phyloP scores from a whole-genome alignment of 495 filamentous ascomycete species.

The Chlorociboria aeruginascens region DNA sequence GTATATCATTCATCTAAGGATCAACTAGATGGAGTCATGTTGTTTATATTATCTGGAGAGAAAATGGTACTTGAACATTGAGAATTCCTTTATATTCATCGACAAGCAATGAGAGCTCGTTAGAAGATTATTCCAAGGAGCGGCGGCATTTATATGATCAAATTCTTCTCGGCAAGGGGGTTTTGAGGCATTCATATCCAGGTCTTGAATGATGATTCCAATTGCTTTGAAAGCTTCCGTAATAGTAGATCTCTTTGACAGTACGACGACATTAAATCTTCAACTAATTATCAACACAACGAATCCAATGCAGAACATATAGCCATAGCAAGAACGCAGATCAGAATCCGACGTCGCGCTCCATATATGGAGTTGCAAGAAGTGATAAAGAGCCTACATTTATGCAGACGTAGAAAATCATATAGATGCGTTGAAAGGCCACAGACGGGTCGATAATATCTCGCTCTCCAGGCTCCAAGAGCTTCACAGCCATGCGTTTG shows the following conservation, averaged over 20 bases:
- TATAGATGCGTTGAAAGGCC: constrained; percentile 55
- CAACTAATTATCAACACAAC: background rate
- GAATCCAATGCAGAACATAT: constrained; percentile 20
- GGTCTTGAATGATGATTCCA: constrained; percentile 32
- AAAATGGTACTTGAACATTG: no score
- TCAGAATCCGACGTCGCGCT: constrained; percentile 56
- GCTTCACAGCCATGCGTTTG: constrained; percentile 39
- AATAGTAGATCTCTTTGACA: constrained; percentile 30
- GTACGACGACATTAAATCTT: constrained; percentile 6
- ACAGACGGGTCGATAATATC: constrained; percentile 61
- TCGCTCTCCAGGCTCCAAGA: constrained; percentile 53
- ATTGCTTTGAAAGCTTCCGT: constrained; percentile 28
- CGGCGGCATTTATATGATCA: background rate
- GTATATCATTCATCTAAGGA: no score
- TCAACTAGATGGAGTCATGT: no score
- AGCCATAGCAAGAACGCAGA: constrained; percentile 31
- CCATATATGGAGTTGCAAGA: constrained; percentile 54
- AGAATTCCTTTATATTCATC: no score
- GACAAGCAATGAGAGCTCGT: constrained; percentile 28
- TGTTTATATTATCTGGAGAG: no score
- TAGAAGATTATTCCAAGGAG: constrained; percentile 28
- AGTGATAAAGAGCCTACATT: constrained; percentile 61
- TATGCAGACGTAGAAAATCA: constrained; percentile 57
- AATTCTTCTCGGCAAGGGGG: constrained; percentile 27
- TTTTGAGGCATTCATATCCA: constrained; percentile 39